Evolutionary conservation across 352 stramenopile genomes (phyloP), one percentile per base, ranked within the genome.

Genomic region (Phytophthora syringae): DNA sequence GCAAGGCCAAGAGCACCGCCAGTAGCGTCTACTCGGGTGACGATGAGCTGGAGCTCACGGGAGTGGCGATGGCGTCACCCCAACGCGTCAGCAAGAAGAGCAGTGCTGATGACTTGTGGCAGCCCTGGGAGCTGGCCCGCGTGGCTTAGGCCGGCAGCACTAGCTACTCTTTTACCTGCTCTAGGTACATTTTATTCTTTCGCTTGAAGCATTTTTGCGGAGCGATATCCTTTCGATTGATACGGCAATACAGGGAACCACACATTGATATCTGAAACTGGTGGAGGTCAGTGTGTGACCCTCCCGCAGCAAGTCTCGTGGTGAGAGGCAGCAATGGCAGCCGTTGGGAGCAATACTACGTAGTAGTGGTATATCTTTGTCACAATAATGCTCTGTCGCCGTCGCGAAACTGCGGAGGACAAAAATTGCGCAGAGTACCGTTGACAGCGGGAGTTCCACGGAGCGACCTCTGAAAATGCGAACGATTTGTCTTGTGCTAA

Each of bases 61-160:
- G 85, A 2, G 69, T 93, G 30, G 64, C 67, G 16, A 71, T 90
- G 52, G 69, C 67, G 36, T 88, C 70, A 5, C 51, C 48, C 2
- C 52, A 50, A n/a, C n/a, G n/a, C 7, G 25, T 25, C 16, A 64
- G 48, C 5, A 77, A 64, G 22, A 85, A 85, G 40, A 67, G 63
- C 24, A 88, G 72, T 43, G 70, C 53, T 3, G 72, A 94, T 37
- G 70, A 78, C 25, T 55, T 94, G 28, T 94, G 86, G 86, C 78
- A 94, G 59, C 82, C 82, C 3, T 94, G 82, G 86, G 86, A 94
- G 60, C 70, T 92, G 7, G 79, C 83, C 13, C 75, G 74, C 36
- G 80, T 74, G 4, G 76, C 74, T 1, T 90, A 69, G 55, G 18
- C 21, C 12, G 10, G 15, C 30, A 18, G n/a, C n/a, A n/a, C n/a